phyloP scores from a whole-genome alignment of 164 flowering plant species.

The Cinnamomum chago region DNA sequence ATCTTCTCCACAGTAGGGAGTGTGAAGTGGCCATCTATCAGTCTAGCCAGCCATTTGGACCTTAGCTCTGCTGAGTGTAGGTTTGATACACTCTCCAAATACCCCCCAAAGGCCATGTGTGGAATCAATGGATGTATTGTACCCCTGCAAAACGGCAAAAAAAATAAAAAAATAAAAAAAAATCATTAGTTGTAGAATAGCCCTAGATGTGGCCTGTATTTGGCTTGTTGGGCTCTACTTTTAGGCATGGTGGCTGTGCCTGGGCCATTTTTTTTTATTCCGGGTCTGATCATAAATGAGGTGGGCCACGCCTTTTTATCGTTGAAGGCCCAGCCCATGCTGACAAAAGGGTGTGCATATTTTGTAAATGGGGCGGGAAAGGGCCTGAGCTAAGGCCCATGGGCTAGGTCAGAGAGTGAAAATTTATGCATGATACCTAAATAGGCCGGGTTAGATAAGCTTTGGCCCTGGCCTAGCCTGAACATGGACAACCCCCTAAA shows the following conservation, averaged over 20 bases:
- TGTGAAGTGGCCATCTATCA: slow-evolving; percentile 55
- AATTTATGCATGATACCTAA: too few relatives aligned
- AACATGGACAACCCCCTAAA: too few relatives aligned
- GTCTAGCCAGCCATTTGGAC: slow-evolving; percentile 70
- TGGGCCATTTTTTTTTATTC: background rate
- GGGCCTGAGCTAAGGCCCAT: too few relatives aligned
- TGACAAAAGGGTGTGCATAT: background rate
- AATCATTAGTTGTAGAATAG: background rate
- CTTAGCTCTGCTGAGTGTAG: slow-evolving; percentile 77
- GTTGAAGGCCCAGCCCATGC: background rate
- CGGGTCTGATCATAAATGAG: background rate
- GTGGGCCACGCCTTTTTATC: background rate
- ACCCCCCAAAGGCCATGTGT: slow-evolving; percentile 84
- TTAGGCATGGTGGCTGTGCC: background rate
- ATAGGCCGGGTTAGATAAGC: too few relatives aligned
- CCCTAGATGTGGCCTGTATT: background rate
- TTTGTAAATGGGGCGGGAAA: background rate
- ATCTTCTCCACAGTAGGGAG: slow-evolving; percentile 68
- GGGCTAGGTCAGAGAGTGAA: too few relatives aligned
- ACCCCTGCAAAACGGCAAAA: slow-evolving; percentile 33
- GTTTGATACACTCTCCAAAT: slow-evolving; percentile 71
- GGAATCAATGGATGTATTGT: slow-evolving; percentile 85
- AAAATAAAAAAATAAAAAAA: background rate
- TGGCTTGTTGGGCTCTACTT: background rate
- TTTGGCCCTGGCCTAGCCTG: too few relatives aligned